Conservation (phyloP, 441 rosid species). For the Populus hybrid region DNA sequence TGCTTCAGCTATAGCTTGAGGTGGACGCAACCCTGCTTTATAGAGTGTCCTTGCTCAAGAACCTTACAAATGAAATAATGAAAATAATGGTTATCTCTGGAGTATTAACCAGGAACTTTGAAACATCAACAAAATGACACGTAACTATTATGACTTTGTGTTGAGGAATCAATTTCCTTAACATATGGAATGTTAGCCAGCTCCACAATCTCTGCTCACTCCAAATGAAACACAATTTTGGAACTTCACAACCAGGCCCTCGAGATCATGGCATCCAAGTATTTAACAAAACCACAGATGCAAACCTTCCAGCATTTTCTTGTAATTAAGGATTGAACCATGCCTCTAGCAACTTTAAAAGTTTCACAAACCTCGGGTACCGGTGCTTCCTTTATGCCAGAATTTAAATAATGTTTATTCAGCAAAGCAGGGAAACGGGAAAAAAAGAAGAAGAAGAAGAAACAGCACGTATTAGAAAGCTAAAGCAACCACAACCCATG, state of each 20-base stretch:
- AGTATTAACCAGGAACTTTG: not conserved
- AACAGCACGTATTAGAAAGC: not conserved
- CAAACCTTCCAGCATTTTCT: slow-evolving; percentile 99
- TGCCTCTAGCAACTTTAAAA: slow-evolving; percentile 95
- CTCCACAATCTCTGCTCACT: slow-evolving; percentile 97
- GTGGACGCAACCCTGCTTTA: slow-evolving; percentile 92
- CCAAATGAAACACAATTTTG: slow-evolving; percentile 99
- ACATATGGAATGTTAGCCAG: slow-evolving; percentile 92
- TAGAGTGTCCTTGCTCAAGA: slow-evolving; percentile 97
- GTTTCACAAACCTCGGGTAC: slow-evolving; percentile 94
- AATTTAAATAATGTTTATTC: slow-evolving; percentile 25
- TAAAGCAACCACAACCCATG: not conserved
- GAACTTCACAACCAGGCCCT: slow-evolving; percentile 87
- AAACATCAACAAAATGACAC: slow-evolving; percentile 8
- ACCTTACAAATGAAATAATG: slow-evolving; percentile 51
- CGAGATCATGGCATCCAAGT: slow-evolving; percentile 98
- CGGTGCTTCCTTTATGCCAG: slow-evolving; percentile 77
- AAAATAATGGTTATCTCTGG: slow-evolving; percentile 18
- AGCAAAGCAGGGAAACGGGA: slow-evolving; percentile 14
- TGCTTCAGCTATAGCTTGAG: slow-evolving; percentile 95
- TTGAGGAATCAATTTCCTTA: slow-evolving; percentile 54
- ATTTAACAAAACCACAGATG: slow-evolving; percentile 98
- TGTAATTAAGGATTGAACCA: slow-evolving; percentile 86
- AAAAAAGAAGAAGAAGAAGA: not conserved
- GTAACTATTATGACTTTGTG: not conserved